phyloP scores from a whole-genome alignment of 192 early-diverging fungal genomes.

The Mortierella antarctica region DNA sequence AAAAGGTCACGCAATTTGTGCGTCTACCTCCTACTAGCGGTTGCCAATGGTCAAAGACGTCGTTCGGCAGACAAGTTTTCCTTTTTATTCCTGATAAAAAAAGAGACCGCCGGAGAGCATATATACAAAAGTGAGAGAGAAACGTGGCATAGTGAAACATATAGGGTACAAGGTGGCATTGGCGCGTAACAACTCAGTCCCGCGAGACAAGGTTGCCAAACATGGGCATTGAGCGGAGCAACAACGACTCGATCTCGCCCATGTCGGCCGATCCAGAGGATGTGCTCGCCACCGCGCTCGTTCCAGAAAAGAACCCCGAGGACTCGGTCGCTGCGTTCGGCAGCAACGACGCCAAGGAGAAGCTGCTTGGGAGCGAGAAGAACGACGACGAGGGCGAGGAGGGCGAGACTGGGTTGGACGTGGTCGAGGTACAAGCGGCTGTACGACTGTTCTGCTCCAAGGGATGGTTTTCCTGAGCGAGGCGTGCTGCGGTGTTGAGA shows the following conservation, averaged over 20 bases:
- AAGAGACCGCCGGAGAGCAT: too few relatives aligned
- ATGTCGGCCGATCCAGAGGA: constrained; percentile 12
- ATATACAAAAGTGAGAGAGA: too few relatives aligned
- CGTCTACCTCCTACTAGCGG: too few relatives aligned
- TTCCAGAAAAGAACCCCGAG: constrained; percentile 31
- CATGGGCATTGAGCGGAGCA: constrained; percentile 51
- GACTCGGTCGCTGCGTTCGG: constrained; percentile 6
- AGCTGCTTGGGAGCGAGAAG: constrained; percentile 17
- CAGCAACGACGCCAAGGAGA: constrained; percentile 24
- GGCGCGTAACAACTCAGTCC: constrained; percentile 1
- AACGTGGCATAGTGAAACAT: too few relatives aligned
- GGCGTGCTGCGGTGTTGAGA: constrained; percentile 9
- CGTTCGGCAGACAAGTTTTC: too few relatives aligned
- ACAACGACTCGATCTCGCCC: constrained; percentile 41
- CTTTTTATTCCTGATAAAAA: too few relatives aligned
- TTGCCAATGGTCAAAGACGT: too few relatives aligned
- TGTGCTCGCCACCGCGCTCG: not conserved
- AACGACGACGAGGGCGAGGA: constrained; percentile 28
- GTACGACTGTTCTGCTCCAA: constrained; percentile 16
- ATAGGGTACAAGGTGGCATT: too few relatives aligned
- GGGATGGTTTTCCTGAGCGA: constrained; percentile 2
- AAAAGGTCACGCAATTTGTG: too few relatives aligned
- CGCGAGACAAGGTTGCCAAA: constrained; percentile 49
- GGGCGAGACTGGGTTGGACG: not conserved
- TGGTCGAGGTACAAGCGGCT: not conserved